phyloP scores from a whole-genome alignment of 148 eudicot species.

The Fagopyrum tataricum region DNA sequence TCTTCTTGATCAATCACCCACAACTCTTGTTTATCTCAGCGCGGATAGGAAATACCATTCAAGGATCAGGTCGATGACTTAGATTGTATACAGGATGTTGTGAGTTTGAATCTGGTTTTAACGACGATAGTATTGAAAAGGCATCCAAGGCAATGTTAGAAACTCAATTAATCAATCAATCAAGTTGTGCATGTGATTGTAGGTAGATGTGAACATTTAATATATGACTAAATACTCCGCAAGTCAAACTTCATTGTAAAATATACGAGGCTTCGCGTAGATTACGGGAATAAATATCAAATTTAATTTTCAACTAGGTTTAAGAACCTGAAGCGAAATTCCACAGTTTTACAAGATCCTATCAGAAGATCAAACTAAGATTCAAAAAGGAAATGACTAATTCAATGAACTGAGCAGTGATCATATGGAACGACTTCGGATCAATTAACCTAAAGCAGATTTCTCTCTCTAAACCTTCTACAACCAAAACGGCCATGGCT shows the following conservation, averaged over 20 bases:
- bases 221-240: slow-evolving; percentile 12
- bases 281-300: not conserved
- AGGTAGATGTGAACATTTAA: slow-evolving; percentile 10
- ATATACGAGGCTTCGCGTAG: not conserved
- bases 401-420: not conserved
- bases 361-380: not conserved
- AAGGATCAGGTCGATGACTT: not conserved
- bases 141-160: slow-evolving; percentile 6
- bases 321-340: not conserved
- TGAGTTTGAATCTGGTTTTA: slow-evolving; percentile 5
- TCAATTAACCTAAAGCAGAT: not conserved
- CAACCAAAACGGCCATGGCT: not conserved
- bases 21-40: not conserved
- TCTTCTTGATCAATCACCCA: not conserved
- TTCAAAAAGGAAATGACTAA: not conserved
- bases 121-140: slow-evolving; percentile 3
- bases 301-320: not conserved
- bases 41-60: not conserved
- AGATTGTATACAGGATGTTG: not conserved
- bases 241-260: slow-evolving; percentile 6
- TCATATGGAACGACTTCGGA: not conserved
- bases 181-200: slow-evolving; percentile 16
- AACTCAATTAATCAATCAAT: slow-evolving; percentile 10
- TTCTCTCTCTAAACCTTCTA: not conserved
- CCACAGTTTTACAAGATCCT: not conserved